Base-by-base conservation (phyloP, 768 basidiomycete genomes). In the Ramaria rubella region DNA sequence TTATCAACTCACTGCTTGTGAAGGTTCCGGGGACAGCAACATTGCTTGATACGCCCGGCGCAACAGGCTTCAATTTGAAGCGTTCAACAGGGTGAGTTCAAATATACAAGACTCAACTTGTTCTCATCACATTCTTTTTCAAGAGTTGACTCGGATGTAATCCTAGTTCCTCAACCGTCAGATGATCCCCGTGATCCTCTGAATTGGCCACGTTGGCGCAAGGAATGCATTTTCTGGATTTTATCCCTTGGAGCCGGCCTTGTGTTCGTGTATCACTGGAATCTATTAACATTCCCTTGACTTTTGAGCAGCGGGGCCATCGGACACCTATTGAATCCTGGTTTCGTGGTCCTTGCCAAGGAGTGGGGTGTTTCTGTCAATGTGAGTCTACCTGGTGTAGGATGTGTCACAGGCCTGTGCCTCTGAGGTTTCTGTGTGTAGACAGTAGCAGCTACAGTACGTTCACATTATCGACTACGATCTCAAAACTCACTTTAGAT, bases 131-230 rank as follows among this genome's bases (percentile, higher is more conserved):
- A n/a, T n/a, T n/a, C n/a, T n/a, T n/a, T n/a, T n/a, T n/a, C 36
- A n/a, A n/a, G 11, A 38, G 36, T 11, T n/a, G 36, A 38, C 36
- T 50, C 49, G 15, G 73, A 75, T 62, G 64, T 75, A 23, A 61
- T 75, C 11, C 70, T 77, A 15, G 64, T 75, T 19, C 75, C 75
- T 11, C 75, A 77, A 63, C 75, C 74, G 3, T 74, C 75, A 4
- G 72, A 75, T 33, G 73, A 75, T 55, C 74, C 72, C 3, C 67
- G 66, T 53, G 75, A 77, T 57, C 74, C 74, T 5, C 52, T 53
- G 14, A 76, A 76, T 55, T 76, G 75, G 75, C 73, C 75, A 8
- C 58, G 63, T 51, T 76, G 74, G 75, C 73, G 71, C 64, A 76
- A 76, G 52, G 75, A 76, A 55, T 71, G 72, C 1, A 74, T 74